These are phyloP conservation scores for Jasminum sambac DNA, from an alignment of 257 asterid species.

Conservation along the genomic window DNA sequence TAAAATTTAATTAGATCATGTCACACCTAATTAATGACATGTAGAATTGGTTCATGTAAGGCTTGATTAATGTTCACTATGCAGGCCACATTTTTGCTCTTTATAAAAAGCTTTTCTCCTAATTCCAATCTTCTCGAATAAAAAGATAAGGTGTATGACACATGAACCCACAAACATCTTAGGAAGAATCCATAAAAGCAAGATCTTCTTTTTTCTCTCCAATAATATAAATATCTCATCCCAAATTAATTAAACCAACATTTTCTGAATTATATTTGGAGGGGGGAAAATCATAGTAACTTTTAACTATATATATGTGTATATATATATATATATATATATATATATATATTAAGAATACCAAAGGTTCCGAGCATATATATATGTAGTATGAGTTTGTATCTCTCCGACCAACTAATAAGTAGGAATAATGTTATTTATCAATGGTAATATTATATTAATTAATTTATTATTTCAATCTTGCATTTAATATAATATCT, in stretches of 20 bases:
- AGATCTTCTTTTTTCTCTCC: not conserved
- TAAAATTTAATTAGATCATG: not conserved
- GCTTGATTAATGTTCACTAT: not conserved
- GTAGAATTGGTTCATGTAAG: not conserved
- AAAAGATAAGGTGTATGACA: not conserved
- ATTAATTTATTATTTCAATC: too few species aligned
- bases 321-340: too few species aligned
- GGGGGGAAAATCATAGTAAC: too few species aligned
- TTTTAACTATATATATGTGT: too few species aligned
- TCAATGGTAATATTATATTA: too few species aligned
- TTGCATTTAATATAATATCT: too few species aligned
- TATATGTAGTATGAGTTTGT: too few species aligned
- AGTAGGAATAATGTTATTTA: too few species aligned
- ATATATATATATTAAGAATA: too few species aligned
- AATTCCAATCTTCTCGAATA: not conserved
- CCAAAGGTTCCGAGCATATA: too few species aligned
- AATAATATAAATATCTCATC: not conserved
- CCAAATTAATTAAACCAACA: not conserved
- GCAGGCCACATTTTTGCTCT: not conserved
- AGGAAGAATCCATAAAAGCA: conserved; percentile 1
- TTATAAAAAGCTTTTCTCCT: not conserved
- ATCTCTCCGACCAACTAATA: too few species aligned
- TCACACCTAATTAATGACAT: not conserved
- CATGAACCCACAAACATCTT: not conserved
- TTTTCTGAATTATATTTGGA: too few species aligned